These are phyloP conservation scores for Hymenoscyphus repandus DNA, from an alignment of 2,329 filamentous ascomycete species.

Conservation along the genomic window DNA sequence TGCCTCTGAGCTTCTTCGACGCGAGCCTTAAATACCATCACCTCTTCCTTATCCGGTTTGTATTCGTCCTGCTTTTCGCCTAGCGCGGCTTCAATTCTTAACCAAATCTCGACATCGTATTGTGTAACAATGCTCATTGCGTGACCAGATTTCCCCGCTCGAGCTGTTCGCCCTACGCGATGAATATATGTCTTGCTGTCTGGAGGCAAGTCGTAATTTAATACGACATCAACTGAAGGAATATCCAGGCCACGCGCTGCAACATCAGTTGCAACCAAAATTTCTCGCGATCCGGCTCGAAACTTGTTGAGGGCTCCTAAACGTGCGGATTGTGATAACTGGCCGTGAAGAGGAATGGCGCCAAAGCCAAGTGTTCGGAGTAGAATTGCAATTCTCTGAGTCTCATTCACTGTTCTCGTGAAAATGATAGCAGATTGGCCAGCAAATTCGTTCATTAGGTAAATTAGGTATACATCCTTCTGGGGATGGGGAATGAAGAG, in stretches of 20 bases:
- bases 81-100: constrained; percentile 76
- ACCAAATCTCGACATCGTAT: constrained; percentile 77
- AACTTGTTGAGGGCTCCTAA: constrained; percentile 90
- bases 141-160: constrained; percentile 78
- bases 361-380: constrained; percentile 80
- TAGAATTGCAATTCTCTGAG: constrained; percentile 78
- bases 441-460: constrained; percentile 77
- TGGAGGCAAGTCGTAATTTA: constrained; percentile 80
- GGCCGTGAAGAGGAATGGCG: constrained; percentile 88
- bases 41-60: constrained; percentile 70
- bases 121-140: constrained; percentile 81
- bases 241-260: constrained; percentile 90
- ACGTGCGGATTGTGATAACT: constrained; percentile 81
- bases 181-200: constrained; percentile 91
- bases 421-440: constrained; percentile 90
- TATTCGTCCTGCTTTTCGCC: constrained; percentile 71
- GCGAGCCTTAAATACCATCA: constrained; percentile 71
- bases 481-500: constrained; percentile 79
- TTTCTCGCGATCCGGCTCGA: constrained; percentile 70
- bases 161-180: constrained; percentile 79
- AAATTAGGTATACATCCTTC: constrained; percentile 88
- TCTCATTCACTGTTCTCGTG: constrained; percentile 85
- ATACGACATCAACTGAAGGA: constrained; percentile 78
- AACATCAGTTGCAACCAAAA: constrained; percentile 91
- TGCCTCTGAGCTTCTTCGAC: constrained; percentile 81